Percentiles rank a stretch among this genome's conserved stretches.
These are phyloP conservation scores for Penicillium sp. DNA, from an alignment of 2,329 filamentous ascomycete genomes.

Conservation along the genomic window DNA sequence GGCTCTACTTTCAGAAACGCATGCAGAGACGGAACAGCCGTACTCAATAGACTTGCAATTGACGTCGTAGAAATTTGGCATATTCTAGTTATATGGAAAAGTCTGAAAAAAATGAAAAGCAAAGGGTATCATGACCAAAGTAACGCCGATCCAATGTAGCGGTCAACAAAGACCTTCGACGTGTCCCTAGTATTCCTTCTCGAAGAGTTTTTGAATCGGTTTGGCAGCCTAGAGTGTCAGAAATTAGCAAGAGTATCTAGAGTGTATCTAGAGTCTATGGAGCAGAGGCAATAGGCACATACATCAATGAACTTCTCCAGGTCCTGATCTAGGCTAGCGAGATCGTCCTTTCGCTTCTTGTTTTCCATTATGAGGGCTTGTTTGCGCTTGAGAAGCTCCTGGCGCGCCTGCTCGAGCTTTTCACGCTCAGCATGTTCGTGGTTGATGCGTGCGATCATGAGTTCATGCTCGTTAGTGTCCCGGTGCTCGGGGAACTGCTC, in stretches of 20 bases:
- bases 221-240: slow-evolving; percentile 65
- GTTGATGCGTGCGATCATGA: slow-evolving; percentile 88
- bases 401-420: slow-evolving; percentile 77
- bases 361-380: slow-evolving; percentile 71
- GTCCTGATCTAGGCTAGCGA: slow-evolving; percentile 86
- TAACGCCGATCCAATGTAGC: slow-evolving; percentile 23
- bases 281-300: slow-evolving; percentile 32
- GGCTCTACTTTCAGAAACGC: neutral
- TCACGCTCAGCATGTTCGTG: slow-evolving; percentile 85
- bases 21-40: neutral
- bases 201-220: slow-evolving; percentile 81
- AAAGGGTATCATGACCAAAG: slow-evolving; percentile 27
- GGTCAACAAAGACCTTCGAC: slow-evolving; percentile 8
- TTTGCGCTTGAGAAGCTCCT: slow-evolving; percentile 71
- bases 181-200: slow-evolving; percentile 60
- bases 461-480: slow-evolving; percentile 69
- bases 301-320: slow-evolving; percentile 92
- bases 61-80: neutral
- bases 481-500: slow-evolving; percentile 70
- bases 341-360: slow-evolving; percentile 88
- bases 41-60: neutral
- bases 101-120: neutral
- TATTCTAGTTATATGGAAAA: neutral
- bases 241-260: slow-evolving; percentile 5
- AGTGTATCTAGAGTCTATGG: neutral